Conservation (phyloP, 306 rosid species). For the Quillaja saponaria region DNA sequence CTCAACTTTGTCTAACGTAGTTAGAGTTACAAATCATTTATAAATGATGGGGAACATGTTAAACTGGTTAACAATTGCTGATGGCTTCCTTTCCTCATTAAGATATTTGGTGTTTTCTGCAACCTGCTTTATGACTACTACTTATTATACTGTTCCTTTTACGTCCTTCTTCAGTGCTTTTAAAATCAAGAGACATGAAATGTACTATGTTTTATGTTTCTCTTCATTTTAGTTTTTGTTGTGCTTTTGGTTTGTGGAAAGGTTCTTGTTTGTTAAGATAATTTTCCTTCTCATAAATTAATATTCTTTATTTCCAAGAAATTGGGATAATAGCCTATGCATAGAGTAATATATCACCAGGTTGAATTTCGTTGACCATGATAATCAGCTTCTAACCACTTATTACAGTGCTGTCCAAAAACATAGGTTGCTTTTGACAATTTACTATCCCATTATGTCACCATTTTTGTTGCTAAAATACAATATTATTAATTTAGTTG, state of each 20-base stretch:
- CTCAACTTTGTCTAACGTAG: background rate
- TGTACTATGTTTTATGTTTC: background rate
- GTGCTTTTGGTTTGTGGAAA: background rate
- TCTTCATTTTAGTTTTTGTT: background rate
- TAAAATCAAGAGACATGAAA: slow-evolving; percentile 3
- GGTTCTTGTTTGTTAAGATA: background rate
- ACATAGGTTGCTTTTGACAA: slow-evolving; percentile 2
- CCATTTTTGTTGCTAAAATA: slow-evolving; percentile 10
- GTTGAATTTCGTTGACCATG: slow-evolving; percentile 3
- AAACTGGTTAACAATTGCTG: background rate
- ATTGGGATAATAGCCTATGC: slow-evolving; percentile 5
- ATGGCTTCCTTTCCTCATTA: no score
- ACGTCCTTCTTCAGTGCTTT: background rate
- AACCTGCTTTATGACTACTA: no score
- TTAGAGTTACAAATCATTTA: slow-evolving; percentile 6
- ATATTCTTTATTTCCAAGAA: background rate
- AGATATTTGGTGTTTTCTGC: no score
- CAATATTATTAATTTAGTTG: slow-evolving; percentile 36
- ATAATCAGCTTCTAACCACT: background rate
- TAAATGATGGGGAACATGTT: background rate
- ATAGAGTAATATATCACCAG: slow-evolving; percentile 8
- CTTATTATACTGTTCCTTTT: slow-evolving; percentile 3
- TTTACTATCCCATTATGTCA: background rate
- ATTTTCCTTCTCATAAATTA: slow-evolving; percentile 2
- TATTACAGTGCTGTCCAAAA: slow-evolving; percentile 11